Evolutionary conservation across 2,329 filamentous ascomycete genomes (phyloP).

Genomic region (Verticillium zaregamsianum): DNA sequence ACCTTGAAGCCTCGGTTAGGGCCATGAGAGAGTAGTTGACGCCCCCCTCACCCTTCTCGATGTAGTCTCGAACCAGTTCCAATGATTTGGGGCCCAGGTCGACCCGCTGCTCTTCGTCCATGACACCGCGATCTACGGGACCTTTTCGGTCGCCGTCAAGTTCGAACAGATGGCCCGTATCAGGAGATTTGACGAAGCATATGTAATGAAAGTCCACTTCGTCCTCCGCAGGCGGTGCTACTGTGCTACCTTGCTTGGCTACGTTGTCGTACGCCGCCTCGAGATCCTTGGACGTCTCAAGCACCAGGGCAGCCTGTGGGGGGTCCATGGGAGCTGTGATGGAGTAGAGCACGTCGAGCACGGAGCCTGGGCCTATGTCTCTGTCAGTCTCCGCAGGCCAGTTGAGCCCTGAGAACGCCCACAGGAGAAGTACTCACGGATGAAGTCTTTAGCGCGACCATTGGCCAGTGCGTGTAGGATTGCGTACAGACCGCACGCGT

Average conservation of each 20-base stretch:
- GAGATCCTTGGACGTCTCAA: constrained; percentile 61
- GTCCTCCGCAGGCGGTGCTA: constrained; percentile 57
- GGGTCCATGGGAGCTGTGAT: constrained; percentile 55
- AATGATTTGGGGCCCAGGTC: constrained; percentile 55
- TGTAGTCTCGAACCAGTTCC: constrained; percentile 37
- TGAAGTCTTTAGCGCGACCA: constrained; percentile 26
- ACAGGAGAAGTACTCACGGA: constrained; percentile 34
- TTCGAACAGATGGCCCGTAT: constrained; percentile 57
- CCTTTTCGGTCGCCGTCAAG: constrained; percentile 66
- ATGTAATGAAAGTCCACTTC: constrained; percentile 68
- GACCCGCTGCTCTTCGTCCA: constrained; percentile 34
- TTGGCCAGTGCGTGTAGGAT: constrained; percentile 63
- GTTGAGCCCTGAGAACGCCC: neutral
- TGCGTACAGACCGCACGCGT: constrained; percentile 67
- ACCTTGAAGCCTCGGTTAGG: constrained; percentile 14
- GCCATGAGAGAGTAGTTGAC: constrained; percentile 26
- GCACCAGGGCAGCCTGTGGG: constrained; percentile 49
- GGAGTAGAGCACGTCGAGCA: constrained; percentile 53
- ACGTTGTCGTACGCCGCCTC: constrained; percentile 61
- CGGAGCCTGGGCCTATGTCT: constrained; percentile 10
- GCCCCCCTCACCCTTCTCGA: constrained; percentile 19
- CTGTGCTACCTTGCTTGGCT: constrained; percentile 57
- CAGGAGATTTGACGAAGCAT: constrained; percentile 58
- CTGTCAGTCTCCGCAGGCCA: neutral
- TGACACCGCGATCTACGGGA: constrained; percentile 47